Conservation (phyloP, 352 stramenopile species). For the Pythium dissotocum region DNA sequence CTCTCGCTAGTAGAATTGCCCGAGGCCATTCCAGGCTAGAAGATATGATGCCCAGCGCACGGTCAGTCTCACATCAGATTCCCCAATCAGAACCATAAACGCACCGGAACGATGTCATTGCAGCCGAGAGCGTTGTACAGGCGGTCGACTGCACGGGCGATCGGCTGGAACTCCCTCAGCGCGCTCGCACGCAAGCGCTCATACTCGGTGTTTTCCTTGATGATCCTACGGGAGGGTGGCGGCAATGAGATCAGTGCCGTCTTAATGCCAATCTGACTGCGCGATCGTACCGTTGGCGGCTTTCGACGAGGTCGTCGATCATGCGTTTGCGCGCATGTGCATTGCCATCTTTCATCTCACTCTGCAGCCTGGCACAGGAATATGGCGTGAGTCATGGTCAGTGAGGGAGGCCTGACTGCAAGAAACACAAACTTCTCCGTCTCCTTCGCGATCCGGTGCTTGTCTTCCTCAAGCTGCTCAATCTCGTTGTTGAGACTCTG, state of each 20-base stretch:
- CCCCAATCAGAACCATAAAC: not conserved
- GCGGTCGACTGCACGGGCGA: conserved; percentile 67
- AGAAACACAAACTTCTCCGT: conserved; percentile 46
- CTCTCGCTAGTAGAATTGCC: conserved; percentile 33
- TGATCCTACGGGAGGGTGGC: conserved; percentile 39
- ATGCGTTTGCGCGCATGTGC: conserved; percentile 67
- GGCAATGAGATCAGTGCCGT: not conserved
- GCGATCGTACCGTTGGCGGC: conserved; percentile 55
- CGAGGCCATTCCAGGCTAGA: conserved; percentile 28
- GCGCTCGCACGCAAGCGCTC: conserved; percentile 62
- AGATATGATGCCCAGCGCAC: not conserved
- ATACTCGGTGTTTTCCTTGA: conserved; percentile 76
- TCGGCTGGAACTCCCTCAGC: conserved; percentile 68
- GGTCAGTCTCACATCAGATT: not conserved
- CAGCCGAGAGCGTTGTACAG: conserved; percentile 79
- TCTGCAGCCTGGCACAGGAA: conserved; percentile 39
- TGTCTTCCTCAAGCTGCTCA: conserved; percentile 84
- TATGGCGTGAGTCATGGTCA: not conserved
- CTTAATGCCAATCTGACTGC: not conserved
- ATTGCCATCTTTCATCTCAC: conserved; percentile 66
- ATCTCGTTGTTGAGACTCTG: conserved; percentile 81
- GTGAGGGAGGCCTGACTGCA: not conserved
- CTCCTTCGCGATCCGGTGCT: conserved; percentile 51
- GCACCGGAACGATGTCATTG: conserved; percentile 78
- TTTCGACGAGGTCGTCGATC: conserved; percentile 72